Percentiles rank a stretch among this genome's conserved stretches.
These are phyloP conservation scores for Aspergillus thermomutatus DNA, from an alignment of 2,329 filamentous ascomycete species.

Conservation along the genomic window DNA sequence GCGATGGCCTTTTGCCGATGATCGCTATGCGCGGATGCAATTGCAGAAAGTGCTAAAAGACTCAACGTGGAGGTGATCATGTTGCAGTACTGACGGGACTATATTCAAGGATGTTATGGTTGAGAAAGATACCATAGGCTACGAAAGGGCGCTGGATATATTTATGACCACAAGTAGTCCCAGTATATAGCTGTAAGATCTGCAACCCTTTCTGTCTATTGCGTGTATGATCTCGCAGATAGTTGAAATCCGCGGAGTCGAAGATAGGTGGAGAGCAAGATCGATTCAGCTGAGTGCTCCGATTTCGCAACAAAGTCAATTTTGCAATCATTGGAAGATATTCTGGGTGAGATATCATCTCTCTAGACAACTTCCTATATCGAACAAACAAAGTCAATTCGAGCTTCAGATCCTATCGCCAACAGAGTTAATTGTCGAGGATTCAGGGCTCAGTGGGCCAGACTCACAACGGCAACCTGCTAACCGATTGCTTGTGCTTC, in stretches of 20 bases:
- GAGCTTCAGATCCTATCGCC: background rate
- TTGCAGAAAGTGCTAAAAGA: slow-evolving; percentile 43
- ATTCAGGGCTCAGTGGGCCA: background rate
- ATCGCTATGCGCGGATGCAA: slow-evolving; percentile 58
- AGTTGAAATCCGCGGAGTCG: too few species aligned
- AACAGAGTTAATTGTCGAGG: too few species aligned
- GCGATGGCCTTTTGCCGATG: slow-evolving; percentile 58
- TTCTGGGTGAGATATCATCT: background rate
- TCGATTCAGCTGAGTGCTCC: background rate
- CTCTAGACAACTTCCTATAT: background rate
- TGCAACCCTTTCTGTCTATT: background rate
- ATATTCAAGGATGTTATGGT: background rate
- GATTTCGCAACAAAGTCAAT: background rate
- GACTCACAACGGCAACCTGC: background rate
- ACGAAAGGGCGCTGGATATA: background rate
- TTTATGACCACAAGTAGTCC: background rate
- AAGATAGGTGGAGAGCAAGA: too few species aligned
- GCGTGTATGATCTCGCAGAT: background rate
- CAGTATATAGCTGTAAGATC: background rate
- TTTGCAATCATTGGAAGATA: background rate
- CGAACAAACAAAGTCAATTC: background rate
- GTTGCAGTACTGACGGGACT: background rate
- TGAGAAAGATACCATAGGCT: background rate
- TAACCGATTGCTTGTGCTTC: background rate
- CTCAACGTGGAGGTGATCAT: slow-evolving; percentile 19